Evolutionary conservation across 2,329 filamentous ascomycete genomes (phyloP).

Genomic region (Pseudopyrenochaeta lycopersici): DNA sequence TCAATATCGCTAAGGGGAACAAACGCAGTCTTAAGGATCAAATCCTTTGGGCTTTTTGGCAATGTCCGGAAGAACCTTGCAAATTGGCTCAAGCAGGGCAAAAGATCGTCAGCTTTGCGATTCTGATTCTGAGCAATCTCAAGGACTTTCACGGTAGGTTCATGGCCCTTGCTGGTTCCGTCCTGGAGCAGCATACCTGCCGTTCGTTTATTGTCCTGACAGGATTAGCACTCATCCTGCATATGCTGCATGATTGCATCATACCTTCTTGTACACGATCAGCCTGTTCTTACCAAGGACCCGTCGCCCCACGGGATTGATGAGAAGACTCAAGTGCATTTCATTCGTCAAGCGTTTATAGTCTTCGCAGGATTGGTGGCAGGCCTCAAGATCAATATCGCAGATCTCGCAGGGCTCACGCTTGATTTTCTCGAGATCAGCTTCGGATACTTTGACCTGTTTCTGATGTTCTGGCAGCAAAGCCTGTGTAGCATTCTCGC

Average conservation of each 20-base stretch:
- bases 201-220: slow-evolving; percentile 79
- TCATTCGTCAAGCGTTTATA: slow-evolving; percentile 82
- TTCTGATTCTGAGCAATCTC: slow-evolving; percentile 76
- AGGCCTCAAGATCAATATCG: slow-evolving; percentile 79
- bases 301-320: slow-evolving; percentile 82
- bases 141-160: slow-evolving; percentile 78
- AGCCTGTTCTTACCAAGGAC: slow-evolving; percentile 80
- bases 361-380: slow-evolving; percentile 82
- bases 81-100: slow-evolving; percentile 82
- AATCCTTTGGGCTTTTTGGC: slow-evolving; percentile 71
- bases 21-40: slow-evolving; percentile 72
- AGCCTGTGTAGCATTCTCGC: slow-evolving; percentile 95
- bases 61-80: slow-evolving; percentile 72
- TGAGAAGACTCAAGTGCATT: slow-evolving; percentile 77
- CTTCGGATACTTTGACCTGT: slow-evolving; percentile 89
- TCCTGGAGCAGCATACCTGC: slow-evolving; percentile 82
- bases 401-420: slow-evolving; percentile 84
- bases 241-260: not conserved
- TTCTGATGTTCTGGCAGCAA: slow-evolving; percentile 95
- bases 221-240: slow-evolving; percentile 23
- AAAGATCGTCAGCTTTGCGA: slow-evolving; percentile 81
- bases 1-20: slow-evolving; percentile 83
- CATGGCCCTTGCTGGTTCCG: slow-evolving; percentile 71
- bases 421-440: slow-evolving; percentile 89
- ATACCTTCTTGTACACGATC: slow-evolving; percentile 77